A percentile compares a stretch with the other conserved stretches of the same genome.
phyloP scores from a whole-genome alignment of 352 stramenopile species.

The Labyrinthula sp. region DNA sequence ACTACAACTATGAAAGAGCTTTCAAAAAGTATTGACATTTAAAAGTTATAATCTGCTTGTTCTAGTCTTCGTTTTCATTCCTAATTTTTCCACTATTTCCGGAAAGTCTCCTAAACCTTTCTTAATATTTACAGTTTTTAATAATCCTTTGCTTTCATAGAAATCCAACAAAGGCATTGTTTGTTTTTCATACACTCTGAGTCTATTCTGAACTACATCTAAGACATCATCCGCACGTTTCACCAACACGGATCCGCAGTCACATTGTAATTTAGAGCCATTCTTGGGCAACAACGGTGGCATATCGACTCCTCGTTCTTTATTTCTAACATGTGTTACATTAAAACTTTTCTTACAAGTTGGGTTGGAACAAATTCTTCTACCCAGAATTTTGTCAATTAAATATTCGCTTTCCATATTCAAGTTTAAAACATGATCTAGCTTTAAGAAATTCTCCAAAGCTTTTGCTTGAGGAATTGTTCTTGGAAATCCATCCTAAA shows the following conservation, averaged over 20 bases:
- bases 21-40: too few relatives aligned
- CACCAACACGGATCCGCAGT: slow-evolving; percentile 48
- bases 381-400: slow-evolving; percentile 58
- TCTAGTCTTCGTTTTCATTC: too few relatives aligned
- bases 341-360: slow-evolving; percentile 57
- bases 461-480: slow-evolving; percentile 58
- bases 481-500: slow-evolving; percentile 63
- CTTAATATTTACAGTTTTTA: slow-evolving; percentile 31
- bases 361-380: slow-evolving; percentile 46
- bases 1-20: too few relatives aligned
- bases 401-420: slow-evolving; percentile 56
- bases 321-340: slow-evolving; percentile 48
- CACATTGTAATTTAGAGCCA: slow-evolving; percentile 48
- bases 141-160: slow-evolving; percentile 48
- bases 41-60: too few relatives aligned
- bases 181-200: slow-evolving; percentile 63
- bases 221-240: slow-evolving; percentile 53
- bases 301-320: slow-evolving; percentile 61
- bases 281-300: slow-evolving; percentile 56
- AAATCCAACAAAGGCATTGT: slow-evolving; percentile 58
- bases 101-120: slow-evolving; percentile 19
- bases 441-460: slow-evolving; percentile 47
- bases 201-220: slow-evolving; percentile 50
- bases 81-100: slow-evolving; percentile 11
- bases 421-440: slow-evolving; percentile 57